phyloP scores from a whole-genome alignment of 805 yeast species.

The Candida saitoana region DNA sequence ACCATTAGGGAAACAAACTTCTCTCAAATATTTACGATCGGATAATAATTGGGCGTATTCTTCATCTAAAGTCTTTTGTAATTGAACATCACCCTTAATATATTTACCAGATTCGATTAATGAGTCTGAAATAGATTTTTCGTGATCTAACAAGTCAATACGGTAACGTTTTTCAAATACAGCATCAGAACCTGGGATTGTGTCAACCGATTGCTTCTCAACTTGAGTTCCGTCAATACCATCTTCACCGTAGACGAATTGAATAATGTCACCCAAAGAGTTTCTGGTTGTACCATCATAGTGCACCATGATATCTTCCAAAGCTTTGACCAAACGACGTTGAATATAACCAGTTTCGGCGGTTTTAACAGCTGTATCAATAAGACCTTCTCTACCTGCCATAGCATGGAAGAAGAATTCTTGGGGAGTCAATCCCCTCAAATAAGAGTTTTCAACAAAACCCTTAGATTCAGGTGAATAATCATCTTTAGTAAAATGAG shows the following conservation, averaged over 20 bases:
- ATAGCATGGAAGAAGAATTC: conserved; percentile 99
- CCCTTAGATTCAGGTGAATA: conserved; percentile 98
- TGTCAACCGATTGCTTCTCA: conserved; percentile 92
- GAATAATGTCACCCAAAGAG: conserved; percentile 93
- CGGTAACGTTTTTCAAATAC: conserved; percentile 80
- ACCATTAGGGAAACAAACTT: conserved; percentile 82
- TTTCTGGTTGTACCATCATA: conserved; percentile 98
- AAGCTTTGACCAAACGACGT: conserved; percentile 94
- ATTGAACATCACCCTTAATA: conserved; percentile 80
- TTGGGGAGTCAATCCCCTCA: conserved; percentile 97
- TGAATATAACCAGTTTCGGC: conserved; percentile 99
- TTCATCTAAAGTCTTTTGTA: conserved; percentile 75
- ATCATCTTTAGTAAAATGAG: conserved; percentile 97
- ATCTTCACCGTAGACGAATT: conserved; percentile 97
- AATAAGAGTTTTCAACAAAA: conserved; percentile 93
- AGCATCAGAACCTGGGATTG: conserved; percentile 87
- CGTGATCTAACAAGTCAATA: conserved; percentile 75
- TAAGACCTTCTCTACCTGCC: conserved; percentile 99
- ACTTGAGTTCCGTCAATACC: conserved; percentile 98
- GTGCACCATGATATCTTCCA: conserved; percentile 96
- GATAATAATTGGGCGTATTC: conserved; percentile 74
- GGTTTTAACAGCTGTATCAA: conserved; percentile 98
- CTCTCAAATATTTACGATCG: conserved; percentile 80
- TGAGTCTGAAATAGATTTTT: conserved; percentile 60
- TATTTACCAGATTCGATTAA: conserved; percentile 86